Evolutionary conservation across 139 green algal species (phyloP), one percentile per base, ranked within the genome.

Genomic region (Pleodorina starrii): DNA sequence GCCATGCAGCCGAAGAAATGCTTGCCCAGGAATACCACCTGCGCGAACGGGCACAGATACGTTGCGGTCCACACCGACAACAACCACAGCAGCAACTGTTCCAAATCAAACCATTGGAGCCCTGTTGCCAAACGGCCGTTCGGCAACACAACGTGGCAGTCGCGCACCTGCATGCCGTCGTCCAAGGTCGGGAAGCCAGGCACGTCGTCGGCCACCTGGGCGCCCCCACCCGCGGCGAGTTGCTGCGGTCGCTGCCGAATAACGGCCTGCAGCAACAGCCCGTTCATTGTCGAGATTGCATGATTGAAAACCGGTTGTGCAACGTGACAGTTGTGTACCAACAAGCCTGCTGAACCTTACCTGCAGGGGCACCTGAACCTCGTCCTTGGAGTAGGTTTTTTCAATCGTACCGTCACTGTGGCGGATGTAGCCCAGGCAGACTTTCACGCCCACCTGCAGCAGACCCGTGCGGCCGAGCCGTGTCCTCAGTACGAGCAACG

Each of bases 1-100:
- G 92, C 96, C 60, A 96, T 48, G 85, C 92, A 96, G 60, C 97
- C 97, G 86, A 96, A 98, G 93, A 98, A 89, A 57, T 82, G 91
- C 89, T 78, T 92, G 85, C 76, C 95, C 48, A 98, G 87, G 91
- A 95, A 98, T 36, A 98, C 80, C 7, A 90, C 94, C 32, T 87
- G 79, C 1, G 42, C 9, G 48, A n/a, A 77, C 21, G 29, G 29
- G 21, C 54, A 66, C 54, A 12, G n/a, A n/a, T n/a, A n/a, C n/a
- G n/a, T n/a, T n/a, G n/a, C n/a, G n/a, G n/a, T n/a, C n/a, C n/a
- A n/a, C n/a, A n/a, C n/a, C n/a, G n/a, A n/a, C n/a, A n/a, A n/a
- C n/a, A n/a, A n/a, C n/a, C n/a, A n/a, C n/a, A n/a, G n/a, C n/a
- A n/a, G n/a, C n/a, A n/a, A n/a, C n/a, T n/a, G n/a, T n/a, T n/a